A percentile compares a stretch with the other conserved stretches of the same genome.
Conservation (phyloP, 208 protist genomes). For the Spongospora subterranea region DNA sequence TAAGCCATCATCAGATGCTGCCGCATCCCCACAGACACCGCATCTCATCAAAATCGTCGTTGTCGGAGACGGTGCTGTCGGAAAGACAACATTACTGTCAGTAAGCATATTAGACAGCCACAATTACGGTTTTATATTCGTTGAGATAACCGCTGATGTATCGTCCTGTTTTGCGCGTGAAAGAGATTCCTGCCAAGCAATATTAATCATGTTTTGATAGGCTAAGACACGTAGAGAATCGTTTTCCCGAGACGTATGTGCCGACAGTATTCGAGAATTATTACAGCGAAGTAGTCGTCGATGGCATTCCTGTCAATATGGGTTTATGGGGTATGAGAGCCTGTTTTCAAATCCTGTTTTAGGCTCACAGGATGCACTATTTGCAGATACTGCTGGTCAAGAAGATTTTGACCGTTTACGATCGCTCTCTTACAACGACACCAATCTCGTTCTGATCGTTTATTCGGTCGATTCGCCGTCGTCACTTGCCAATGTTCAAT, state of each 20-base stretch:
- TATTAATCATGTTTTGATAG: not conserved
- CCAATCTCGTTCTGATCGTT: slow-evolving; percentile 80
- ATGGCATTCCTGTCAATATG: slow-evolving; percentile 63
- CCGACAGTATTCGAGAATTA: slow-evolving; percentile 72
- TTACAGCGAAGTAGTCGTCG: slow-evolving; percentile 60
- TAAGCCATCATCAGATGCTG: no score
- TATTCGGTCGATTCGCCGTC: slow-evolving; percentile 77
- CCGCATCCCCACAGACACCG: no score
- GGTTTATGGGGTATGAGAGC: slow-evolving; percentile 66
- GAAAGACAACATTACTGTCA: slow-evolving; percentile 81
- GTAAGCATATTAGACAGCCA: no score
- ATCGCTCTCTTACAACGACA: slow-evolving; percentile 71
- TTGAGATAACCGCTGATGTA: no score
- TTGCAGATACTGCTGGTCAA: slow-evolving; percentile 68
- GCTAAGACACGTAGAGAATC: slow-evolving; percentile 82
- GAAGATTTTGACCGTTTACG: slow-evolving; percentile 68
- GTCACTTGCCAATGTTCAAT: slow-evolving; percentile 79
- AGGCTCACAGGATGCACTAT: slow-evolving; percentile 33
- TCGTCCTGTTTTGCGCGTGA: no score
- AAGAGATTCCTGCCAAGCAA: not conserved
- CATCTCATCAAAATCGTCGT: slow-evolving; percentile 78
- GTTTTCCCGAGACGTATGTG: slow-evolving; percentile 76
- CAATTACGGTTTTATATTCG: no score
- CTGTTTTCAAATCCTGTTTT: not conserved
- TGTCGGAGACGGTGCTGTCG: slow-evolving; percentile 84